Evolutionary conservation across 1,284 basidiomycete species (phyloP).

Genomic region (Tranzscheliella williamsii): DNA sequence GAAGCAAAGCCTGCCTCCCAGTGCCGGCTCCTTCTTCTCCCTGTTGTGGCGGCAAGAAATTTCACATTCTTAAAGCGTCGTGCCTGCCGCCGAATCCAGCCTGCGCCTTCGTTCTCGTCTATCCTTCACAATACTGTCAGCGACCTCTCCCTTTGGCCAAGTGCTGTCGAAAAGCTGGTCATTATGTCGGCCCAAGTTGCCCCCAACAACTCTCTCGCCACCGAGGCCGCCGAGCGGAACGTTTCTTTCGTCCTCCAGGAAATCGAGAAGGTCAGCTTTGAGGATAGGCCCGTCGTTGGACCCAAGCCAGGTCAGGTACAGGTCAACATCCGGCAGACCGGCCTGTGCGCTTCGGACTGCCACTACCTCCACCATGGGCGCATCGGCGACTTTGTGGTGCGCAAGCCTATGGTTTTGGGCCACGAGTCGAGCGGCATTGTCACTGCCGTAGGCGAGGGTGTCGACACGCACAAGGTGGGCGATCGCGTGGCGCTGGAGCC

Average conservation of each 20-base stretch:
- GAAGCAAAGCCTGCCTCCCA: no score
- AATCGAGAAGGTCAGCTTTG: conserved; percentile 74
- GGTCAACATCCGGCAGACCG: conserved; percentile 86
- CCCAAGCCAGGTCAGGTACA: conserved; percentile 75
- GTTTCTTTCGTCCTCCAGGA: conserved; percentile 77
- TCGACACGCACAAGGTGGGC: conserved; percentile 75
- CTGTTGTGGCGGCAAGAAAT: no score
- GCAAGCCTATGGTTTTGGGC: conserved; percentile 76
- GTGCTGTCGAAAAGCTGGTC: no score
- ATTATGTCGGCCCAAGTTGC: conserved; percentile 25
- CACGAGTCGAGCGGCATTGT: conserved; percentile 69
- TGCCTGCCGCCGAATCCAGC: no score
- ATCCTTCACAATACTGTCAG: no score
- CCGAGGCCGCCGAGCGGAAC: conserved; percentile 64
- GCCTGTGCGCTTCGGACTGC: conserved; percentile 73
- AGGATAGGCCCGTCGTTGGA: conserved; percentile 73
- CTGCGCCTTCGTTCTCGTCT: no score
- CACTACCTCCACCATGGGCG: conserved; percentile 56
- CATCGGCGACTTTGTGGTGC: conserved; percentile 72
- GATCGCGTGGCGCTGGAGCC: conserved; percentile 86
- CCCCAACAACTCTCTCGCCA: conserved; percentile 53
- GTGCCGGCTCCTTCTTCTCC: no score
- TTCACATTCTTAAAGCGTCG: no score
- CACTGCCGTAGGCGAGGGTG: conserved; percentile 70
- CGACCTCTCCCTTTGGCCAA: no score